These are phyloP conservation scores for Pleurotus eryngii DNA, from an alignment of 768 basidiomycete species.

Conservation along the genomic window DNA sequence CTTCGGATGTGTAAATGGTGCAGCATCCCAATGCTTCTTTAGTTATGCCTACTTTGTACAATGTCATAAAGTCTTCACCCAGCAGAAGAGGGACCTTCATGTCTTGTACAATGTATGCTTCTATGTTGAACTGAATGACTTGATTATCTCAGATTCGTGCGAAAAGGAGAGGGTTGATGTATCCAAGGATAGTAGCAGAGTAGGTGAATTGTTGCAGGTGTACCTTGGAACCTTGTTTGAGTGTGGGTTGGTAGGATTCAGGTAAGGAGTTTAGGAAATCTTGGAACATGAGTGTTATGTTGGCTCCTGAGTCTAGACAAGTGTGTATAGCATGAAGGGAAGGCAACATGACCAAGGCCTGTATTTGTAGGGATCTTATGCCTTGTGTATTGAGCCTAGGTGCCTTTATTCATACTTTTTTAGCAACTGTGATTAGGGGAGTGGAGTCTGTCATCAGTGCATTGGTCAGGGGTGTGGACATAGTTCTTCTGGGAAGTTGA, in stretches of 20 bases:
- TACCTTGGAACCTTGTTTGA: background rate
- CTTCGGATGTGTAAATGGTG: background rate
- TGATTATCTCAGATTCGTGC: background rate
- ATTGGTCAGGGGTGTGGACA: too few species aligned
- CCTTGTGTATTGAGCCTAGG: background rate
- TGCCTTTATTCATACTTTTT: background rate
- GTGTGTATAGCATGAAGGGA: background rate
- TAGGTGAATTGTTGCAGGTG: background rate
- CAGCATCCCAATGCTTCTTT: conserved; percentile 7
- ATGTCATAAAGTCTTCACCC: conserved; percentile 24
- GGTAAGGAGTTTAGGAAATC: background rate
- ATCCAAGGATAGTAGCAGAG: conserved; percentile 14
- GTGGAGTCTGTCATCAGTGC: too few species aligned
- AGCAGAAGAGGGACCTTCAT: conserved; percentile 25
- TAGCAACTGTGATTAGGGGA: too few species aligned
- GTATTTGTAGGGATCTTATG: conserved; percentile 4
- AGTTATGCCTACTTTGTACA: conserved; percentile 16
- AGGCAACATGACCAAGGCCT: background rate
- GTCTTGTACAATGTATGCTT: conserved; percentile 20
- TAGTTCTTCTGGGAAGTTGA: too few species aligned
- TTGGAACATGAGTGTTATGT: conserved; percentile 12
- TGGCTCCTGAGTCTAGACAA: conserved; percentile 10
- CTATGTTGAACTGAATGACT: conserved; percentile 11
- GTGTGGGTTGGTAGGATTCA: background rate
- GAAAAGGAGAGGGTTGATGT: conserved; percentile 12